Percentiles rank a stretch among this genome's conserved stretches.
These are phyloP conservation scores for Phytomonas sp. DNA, from an alignment of 208 protist genomes.

Conservation along the genomic window DNA sequence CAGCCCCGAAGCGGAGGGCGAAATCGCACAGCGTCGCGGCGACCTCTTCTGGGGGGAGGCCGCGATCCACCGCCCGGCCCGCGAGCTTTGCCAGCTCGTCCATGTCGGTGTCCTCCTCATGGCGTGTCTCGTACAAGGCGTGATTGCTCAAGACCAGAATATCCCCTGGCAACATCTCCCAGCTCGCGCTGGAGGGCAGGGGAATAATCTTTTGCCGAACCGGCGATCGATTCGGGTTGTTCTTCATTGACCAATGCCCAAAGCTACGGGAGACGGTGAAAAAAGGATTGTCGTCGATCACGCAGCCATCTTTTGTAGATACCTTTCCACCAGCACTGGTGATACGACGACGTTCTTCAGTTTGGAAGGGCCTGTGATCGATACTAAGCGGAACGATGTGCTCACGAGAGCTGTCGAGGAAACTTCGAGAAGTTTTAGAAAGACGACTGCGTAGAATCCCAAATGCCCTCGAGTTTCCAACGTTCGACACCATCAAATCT, in stretches of 20 bases:
- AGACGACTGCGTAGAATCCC: slow-evolving; percentile 53
- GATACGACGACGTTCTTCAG: slow-evolving; percentile 56
- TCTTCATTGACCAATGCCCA: slow-evolving; percentile 79
- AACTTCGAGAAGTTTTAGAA: slow-evolving; percentile 26
- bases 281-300: slow-evolving; percentile 70
- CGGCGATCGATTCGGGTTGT: slow-evolving; percentile 32
- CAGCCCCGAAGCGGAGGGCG: slow-evolving; percentile 59
- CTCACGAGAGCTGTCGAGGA: slow-evolving; percentile 44
- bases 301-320: slow-evolving; percentile 27
- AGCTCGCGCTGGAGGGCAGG: slow-evolving; percentile 43
- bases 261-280: slow-evolving; percentile 72
- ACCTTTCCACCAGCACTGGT: slow-evolving; percentile 51
- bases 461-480: slow-evolving; percentile 67
- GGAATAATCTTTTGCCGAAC: slow-evolving; percentile 75
- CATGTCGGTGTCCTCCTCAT: slow-evolving; percentile 48
- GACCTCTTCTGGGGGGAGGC: slow-evolving; percentile 29
- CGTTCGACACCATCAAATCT: slow-evolving; percentile 52
- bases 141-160: slow-evolving; percentile 69
- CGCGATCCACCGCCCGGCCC: slow-evolving; percentile 27
- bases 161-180: slow-evolving; percentile 72
- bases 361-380: slow-evolving; percentile 55
- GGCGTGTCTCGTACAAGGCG: slow-evolving; percentile 58
- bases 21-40: slow-evolving; percentile 72
- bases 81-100: slow-evolving; percentile 76
- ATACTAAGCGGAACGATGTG: slow-evolving; percentile 52